Conservation (phyloP, 768 basidiomycete species). For the Mycena chlorophos region DNA sequence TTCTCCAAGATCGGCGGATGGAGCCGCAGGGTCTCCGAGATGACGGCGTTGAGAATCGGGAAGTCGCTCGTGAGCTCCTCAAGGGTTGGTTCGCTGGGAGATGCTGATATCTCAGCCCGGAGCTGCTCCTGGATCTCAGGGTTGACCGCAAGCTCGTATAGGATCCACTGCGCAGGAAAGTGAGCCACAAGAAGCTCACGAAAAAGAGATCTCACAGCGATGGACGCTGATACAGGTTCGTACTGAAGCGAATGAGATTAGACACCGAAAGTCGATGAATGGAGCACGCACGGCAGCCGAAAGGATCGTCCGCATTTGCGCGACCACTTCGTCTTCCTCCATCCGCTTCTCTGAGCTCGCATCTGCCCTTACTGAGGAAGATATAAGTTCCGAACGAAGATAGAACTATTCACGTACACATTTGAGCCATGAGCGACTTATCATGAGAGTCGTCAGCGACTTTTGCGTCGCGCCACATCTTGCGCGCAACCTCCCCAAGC, state of each 20-base stretch:
- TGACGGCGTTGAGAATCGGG: conserved; percentile 58
- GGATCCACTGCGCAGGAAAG: conserved; percentile 52
- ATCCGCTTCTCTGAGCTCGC: conserved; percentile 39
- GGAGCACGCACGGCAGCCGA: conserved; percentile 49
- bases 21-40: conserved; percentile 62
- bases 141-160: conserved; percentile 61
- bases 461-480: conserved; percentile 58
- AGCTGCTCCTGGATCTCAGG: conserved; percentile 54
- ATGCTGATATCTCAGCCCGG: conserved; percentile 50
- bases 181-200: conserved; percentile 3
- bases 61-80: conserved; percentile 50
- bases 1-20: conserved; percentile 66
- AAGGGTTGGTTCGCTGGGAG: conserved; percentile 47
- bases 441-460: conserved; percentile 41
- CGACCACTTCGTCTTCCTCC: conserved; percentile 51
- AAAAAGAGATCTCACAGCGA: conserved; percentile 35
- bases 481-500: conserved; percentile 50
- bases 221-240: conserved; percentile 48
- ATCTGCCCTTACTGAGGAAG: conserved; percentile 42
- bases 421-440: conserved; percentile 53
- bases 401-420: conserved; percentile 42
- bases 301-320: conserved; percentile 64
- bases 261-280: conserved; percentile 6
- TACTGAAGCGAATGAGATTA: conserved; percentile 25
- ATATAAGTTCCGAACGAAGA: not conserved